Evolutionary conservation across 805 yeast species (phyloP), one percentile per base, ranked within the genome.

Genomic region (Metschnikowia corniflorae): DNA sequence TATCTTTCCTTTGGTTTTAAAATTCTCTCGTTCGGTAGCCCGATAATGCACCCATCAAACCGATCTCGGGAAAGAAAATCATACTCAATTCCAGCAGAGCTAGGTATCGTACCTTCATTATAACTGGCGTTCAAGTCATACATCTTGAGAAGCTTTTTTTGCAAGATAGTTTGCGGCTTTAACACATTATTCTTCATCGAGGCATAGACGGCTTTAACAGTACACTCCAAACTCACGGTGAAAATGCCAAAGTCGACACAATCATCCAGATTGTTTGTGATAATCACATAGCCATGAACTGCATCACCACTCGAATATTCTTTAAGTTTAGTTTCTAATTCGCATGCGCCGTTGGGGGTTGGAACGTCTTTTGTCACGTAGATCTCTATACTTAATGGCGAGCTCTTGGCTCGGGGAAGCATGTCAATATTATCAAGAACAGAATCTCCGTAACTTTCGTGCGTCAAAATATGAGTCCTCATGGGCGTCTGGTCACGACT

Each of bases 71-170:
- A 60, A 22, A 64, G 71, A 1, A 71, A 62, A 21, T 58, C 67
- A 44, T 72, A 70, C 33, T 68, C 66, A 9, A 70, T 54, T 0
- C 76, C 71, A 14, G 78, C 79, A 24, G 77, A 65, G 46, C 71
- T 69, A 2, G 80, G 77, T 13, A 76, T 68, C 25, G 68, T 65
- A 1, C 60, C 53, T 39, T 71, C 70, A 0, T 75, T 72, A 46
- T 68, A 72, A 7, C 80, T 72, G 2, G 83, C 83, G 51, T 73
- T 70, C 29, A 78, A 48, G 49, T 78, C 84, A 33, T 77, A 73
- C 82, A 77, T 78, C 44, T 77, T 70, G 32, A 78, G 50, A 43
- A 78, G 73, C 45, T 75, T 70, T 44, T 77, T 75, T 52, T 64
- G 61, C 33, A 66, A 42, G 4, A 67, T 52, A 33, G 58, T 60